Evolutionary conservation across 164 flowering plant species (phyloP).

Genomic region (Tinospora cordifolia): DNA sequence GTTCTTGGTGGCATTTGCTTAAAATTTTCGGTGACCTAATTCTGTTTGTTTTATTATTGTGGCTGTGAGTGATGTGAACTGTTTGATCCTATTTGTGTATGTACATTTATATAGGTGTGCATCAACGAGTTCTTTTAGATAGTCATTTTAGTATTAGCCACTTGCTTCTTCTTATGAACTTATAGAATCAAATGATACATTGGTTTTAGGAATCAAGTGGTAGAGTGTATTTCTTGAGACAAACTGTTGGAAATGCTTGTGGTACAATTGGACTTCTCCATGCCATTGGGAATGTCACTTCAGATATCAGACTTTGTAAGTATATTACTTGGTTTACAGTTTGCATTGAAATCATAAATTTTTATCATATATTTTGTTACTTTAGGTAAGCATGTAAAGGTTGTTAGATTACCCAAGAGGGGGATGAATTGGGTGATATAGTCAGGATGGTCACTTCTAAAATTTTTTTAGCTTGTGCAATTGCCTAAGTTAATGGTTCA

Average conservation of each 20-base stretch:
- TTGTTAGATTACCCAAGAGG: no score
- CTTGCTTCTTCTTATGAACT: background rate
- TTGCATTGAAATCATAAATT: background rate
- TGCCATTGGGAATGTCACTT: conserved; percentile 82
- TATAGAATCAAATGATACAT: conserved; percentile 1
- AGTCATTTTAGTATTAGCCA: background rate
- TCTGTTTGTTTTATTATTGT: background rate
- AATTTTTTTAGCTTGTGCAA: no score
- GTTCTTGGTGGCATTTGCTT: background rate
- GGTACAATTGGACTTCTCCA: conserved; percentile 98
- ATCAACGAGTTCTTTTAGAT: no score
- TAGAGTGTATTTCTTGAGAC: conserved; percentile 77
- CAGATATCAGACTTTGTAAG: conserved; percentile 76
- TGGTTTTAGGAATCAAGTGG: conserved; percentile 41
- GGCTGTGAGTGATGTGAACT: background rate
- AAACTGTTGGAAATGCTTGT: conserved; percentile 99
- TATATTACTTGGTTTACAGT: conserved; percentile 12
- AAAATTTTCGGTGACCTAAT: background rate
- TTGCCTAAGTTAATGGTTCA: no score
- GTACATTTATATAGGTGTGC: no score
- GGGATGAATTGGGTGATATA: no score
- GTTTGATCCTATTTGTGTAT: background rate
- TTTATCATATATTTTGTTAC: background rate
- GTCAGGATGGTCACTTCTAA: no score
- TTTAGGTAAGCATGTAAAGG: background rate